phyloP scores from a whole-genome alignment of 495 filamentous ascomycete species.

The Talaromyces ruber region DNA sequence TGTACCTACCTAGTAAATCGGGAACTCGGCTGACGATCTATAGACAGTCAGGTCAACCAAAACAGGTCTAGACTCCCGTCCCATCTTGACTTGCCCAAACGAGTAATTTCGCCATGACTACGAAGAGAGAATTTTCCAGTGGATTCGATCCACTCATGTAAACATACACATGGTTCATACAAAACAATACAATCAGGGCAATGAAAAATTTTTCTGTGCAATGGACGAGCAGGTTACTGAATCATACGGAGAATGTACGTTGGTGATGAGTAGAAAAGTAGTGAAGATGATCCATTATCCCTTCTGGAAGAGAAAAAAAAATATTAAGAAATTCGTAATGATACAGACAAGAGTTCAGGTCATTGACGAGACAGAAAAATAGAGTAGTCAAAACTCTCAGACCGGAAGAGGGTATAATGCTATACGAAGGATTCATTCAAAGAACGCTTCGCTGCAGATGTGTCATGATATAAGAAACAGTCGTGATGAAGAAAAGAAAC shows the following conservation, averaged over 20 bases:
- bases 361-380: background rate
- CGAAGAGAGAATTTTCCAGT: background rate
- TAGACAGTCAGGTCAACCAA: background rate
- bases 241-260: background rate
- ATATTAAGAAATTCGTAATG: background rate
- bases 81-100: background rate
- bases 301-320: background rate
- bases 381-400: background rate
- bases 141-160: background rate
- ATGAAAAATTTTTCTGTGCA: background rate
- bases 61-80: background rate
- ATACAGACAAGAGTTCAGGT: background rate
- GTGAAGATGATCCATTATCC: background rate
- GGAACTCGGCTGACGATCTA: background rate
- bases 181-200: background rate
- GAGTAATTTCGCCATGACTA: background rate
- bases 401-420: constrained; percentile 2
- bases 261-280: background rate
- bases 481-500: background rate
- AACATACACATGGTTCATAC: background rate
- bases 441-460: background rate
- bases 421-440: background rate
- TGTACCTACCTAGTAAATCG: too few relatives aligned
- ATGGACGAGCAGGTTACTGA: too few relatives aligned
- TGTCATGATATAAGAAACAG: background rate